Base-by-base conservation (phyloP, 345 rosid species). In the Aurinia saxatilis region DNA sequence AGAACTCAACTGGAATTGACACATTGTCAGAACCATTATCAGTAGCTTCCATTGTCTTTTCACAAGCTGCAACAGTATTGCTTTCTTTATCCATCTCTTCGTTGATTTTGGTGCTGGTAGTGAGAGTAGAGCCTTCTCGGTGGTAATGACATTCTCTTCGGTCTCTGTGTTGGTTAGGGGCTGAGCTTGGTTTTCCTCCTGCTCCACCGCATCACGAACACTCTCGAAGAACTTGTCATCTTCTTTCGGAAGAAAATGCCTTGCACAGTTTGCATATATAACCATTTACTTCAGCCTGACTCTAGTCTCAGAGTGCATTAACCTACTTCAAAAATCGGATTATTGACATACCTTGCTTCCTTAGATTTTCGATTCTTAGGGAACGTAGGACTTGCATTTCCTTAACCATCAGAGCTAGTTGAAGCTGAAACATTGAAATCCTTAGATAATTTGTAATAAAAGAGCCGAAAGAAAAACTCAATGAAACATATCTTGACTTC, bases 201-300 rank as follows among this genome's bases (percentile, higher is more conserved):
- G 92, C 82, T 90, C 95, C 60, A 87, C 99, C 1, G 95, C 95
- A 73, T 82, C 90, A 46, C 80, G 85, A 67, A 93, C 95, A 68
- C 81, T 90, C 77, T 87, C 97, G 12, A 93, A 84, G 74, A 90
- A 93, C 70, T 84, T 80, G 64, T 90, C 86, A 73, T 90, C 99
- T 77, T 93, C 97, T 65, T 84, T 92, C 0, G 97, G 95, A 59
- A 93, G 83, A 61, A 93, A 93, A 81, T 86, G 92, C 3, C 99
- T 96, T 93, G 81, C 58, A 70, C 30, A 67, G 36, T 60, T 1
- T 11, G 13, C 52, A 57, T 38, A 56, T 37, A 61, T 23, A 27
- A 23, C 25, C 29, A 11, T 15, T 50, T 16, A 27, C 12, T 55
- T 38, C 0, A 62, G 63, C 58, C 67, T 27, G 7, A 12, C 4